Conservation (phyloP, 345 rosid genomes). For the Euphorbia tirucalli region DNA sequence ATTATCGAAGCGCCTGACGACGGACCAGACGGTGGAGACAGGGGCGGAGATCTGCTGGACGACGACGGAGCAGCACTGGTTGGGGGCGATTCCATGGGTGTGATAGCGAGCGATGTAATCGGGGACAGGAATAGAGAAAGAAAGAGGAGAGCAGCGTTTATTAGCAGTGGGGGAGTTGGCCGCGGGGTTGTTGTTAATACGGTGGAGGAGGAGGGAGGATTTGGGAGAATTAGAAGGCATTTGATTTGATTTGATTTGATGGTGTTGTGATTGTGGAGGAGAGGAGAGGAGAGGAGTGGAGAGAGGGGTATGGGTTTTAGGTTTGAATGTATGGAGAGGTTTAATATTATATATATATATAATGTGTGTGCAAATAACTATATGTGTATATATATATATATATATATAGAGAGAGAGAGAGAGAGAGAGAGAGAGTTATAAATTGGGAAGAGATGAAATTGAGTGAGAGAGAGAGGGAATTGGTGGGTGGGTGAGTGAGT, state of each 20-base stretch:
- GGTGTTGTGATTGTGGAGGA: not conserved
- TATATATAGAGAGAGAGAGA: too few species aligned
- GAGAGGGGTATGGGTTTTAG: not conserved
- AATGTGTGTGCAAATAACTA: too few species aligned
- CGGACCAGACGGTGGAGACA: constrained; percentile 35
- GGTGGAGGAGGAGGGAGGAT: constrained; percentile 32
- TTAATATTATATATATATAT: not conserved
- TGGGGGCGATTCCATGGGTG: constrained; percentile 25
- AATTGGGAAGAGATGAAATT: not conserved
- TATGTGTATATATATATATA: too few species aligned
- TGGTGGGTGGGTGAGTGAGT: not conserved
- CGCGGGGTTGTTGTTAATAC: constrained; percentile 25
- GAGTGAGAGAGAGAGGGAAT: not conserved
- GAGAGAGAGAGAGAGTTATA: not conserved
- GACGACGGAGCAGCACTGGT: constrained; percentile 35
- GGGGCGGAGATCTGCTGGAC: constrained; percentile 36
- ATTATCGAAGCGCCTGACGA: constrained; percentile 34
- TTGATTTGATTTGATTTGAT: not conserved
- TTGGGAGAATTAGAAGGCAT: constrained; percentile 32
- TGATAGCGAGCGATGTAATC: constrained; percentile 26
- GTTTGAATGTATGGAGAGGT: not conserved
- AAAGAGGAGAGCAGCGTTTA: constrained; percentile 28
- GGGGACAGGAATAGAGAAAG: constrained; percentile 23
- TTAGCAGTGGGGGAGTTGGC: constrained; percentile 11
- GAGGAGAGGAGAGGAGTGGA: too few species aligned